A percentile compares a stretch with the other conserved stretches of the same genome.
phyloP scores from a whole-genome alignment of 2,329 filamentous ascomycete species.

The Paecilomyces dactylethromorphus region DNA sequence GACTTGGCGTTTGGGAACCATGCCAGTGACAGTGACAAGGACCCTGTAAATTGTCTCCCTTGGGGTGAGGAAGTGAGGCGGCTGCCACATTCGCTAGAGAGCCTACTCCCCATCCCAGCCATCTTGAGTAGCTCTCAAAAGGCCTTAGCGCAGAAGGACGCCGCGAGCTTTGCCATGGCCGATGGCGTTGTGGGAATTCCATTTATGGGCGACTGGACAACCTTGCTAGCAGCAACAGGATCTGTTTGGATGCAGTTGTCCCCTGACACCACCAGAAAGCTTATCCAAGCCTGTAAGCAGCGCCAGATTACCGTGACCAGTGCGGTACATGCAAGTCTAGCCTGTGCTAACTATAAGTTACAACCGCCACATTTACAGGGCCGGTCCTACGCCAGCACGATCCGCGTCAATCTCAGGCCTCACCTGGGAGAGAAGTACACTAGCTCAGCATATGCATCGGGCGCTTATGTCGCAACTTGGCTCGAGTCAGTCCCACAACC shows the following conservation, averaged over 20 bases:
- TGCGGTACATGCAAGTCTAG: constrained; percentile 24
- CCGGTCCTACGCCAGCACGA: constrained; percentile 24
- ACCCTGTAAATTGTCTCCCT: constrained; percentile 11
- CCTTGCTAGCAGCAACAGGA: constrained; percentile 13
- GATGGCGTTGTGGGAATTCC: constrained; percentile 15
- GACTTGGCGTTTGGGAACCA: not conserved
- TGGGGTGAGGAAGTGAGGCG: constrained; percentile 20
- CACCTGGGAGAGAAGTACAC: constrained; percentile 20
- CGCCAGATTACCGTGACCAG: constrained; percentile 18
- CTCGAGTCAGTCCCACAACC: constrained; percentile 9
- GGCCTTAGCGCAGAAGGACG: constrained; percentile 7
- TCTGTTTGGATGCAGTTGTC: constrained; percentile 9
- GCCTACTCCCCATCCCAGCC: constrained; percentile 11
- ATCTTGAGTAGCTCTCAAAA: constrained; percentile 5
- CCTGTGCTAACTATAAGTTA: constrained; percentile 19
- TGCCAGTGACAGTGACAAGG: too few species aligned
- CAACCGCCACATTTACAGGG: constrained; percentile 7
- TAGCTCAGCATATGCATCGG: constrained; percentile 14
- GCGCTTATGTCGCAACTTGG: constrained; percentile 9
- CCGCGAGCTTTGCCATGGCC: constrained; percentile 11
- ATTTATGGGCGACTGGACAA: constrained; percentile 11
- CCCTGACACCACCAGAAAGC: constrained; percentile 10
- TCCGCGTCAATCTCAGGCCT: constrained; percentile 20
- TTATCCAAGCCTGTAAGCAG: constrained; percentile 10
- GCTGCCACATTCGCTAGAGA: constrained; percentile 16